These are phyloP conservation scores for Uronychia binucleata DNA, from an alignment of 73 alveolate species.

Conservation along the genomic window DNA sequence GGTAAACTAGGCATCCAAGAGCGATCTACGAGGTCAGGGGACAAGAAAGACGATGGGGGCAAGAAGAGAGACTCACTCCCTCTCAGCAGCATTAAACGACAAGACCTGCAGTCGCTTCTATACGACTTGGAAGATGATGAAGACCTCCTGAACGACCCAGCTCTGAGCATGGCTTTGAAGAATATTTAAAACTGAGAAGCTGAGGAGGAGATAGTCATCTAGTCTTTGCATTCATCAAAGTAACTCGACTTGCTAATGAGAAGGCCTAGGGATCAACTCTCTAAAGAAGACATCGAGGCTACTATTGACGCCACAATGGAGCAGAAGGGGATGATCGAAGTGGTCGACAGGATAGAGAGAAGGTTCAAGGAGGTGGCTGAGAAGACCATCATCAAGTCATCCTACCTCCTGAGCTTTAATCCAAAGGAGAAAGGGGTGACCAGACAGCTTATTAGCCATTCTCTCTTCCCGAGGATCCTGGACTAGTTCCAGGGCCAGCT, in stretches of 20 bases:
- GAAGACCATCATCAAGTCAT: constrained; percentile 12
- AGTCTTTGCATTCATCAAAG: too few species aligned
- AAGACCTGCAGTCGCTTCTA: neutral
- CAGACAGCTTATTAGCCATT: neutral
- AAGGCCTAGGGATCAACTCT: neutral
- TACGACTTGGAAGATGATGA: neutral
- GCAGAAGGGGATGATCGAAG: neutral
- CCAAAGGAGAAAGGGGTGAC: neutral
- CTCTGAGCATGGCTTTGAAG: neutral
- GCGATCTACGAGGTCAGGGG: too few species aligned
- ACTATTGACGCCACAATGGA: neutral
- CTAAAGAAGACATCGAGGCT: neutral
- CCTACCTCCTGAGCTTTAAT: constrained; percentile 5
- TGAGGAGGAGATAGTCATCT: neutral
- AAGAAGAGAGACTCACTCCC: neutral
- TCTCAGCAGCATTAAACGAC: neutral
- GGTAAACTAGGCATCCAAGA: neutral
- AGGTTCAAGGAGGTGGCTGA: constrained; percentile 46
- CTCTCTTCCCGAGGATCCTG: neutral
- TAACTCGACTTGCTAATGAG: neutral
- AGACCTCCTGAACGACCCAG: neutral
- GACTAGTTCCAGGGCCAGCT: neutral
- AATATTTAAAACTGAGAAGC: neutral
- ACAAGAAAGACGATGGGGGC: neutral
- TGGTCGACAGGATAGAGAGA: constrained; percentile 44